Percentiles rank a stretch among this genome's conserved stretches.
phyloP scores from a whole-genome alignment of 805 yeast species.

The Nakazawaea peltata region DNA sequence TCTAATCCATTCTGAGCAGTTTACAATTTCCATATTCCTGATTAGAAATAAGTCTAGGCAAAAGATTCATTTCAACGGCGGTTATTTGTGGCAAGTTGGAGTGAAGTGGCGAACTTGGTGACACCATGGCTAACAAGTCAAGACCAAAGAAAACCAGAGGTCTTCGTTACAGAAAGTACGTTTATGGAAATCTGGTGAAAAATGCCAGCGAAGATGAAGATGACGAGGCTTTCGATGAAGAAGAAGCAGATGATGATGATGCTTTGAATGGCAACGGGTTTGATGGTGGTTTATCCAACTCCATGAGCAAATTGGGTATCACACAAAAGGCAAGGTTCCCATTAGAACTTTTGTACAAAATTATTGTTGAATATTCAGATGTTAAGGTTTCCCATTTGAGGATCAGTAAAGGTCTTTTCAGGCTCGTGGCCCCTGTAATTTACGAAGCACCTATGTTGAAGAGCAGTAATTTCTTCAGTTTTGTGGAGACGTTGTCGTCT shows the following conservation, averaged over 20 bases:
- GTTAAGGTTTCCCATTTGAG: conserved; percentile 37
- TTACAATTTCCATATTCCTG: no score
- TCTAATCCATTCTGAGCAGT: no score
- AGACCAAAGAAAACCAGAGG: conserved; percentile 79
- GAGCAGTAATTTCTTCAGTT: conserved; percentile 60
- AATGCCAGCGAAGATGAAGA: conserved; percentile 17
- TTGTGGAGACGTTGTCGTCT: conserved; percentile 59
- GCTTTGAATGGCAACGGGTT: conserved; percentile 3
- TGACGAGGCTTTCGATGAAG: conserved; percentile 15
- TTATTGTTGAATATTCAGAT: conserved; percentile 32
- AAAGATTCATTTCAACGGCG: no score
- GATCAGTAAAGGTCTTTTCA: conserved; percentile 56
- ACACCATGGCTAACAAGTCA: conserved; percentile 72
- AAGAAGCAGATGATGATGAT: conserved; percentile 1
- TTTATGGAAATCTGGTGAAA: conserved; percentile 33
- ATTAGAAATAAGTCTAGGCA: no score
- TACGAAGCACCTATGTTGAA: conserved; percentile 57
- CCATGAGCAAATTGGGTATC: no score
- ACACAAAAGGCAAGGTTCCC: no score
- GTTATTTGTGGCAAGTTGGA: background rate
- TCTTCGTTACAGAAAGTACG: conserved; percentile 66
- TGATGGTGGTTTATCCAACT: conserved; percentile 9
- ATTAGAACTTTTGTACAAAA: conserved; percentile 38
- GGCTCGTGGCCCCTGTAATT: conserved; percentile 51
- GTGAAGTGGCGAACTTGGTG: background rate